Evolutionary conservation across 2,329 filamentous ascomycete species (phyloP), one percentile per base, ranked within the genome.

Genomic region (Fusarium neocosmosporiellum): DNA sequence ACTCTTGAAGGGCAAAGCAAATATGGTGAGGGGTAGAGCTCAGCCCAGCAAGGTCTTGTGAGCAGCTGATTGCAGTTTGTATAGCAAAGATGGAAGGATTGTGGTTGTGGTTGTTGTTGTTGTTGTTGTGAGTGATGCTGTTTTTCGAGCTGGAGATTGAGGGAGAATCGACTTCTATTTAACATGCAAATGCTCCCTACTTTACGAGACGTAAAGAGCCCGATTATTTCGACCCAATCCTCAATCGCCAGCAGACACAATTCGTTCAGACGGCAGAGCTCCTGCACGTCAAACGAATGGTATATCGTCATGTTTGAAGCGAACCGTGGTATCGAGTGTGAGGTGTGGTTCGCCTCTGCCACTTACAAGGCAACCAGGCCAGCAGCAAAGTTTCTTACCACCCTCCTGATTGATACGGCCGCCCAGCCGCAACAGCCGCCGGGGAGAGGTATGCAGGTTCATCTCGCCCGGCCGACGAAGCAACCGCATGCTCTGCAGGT

Each of bases 141-240:
- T 31, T 11, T 48, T 55, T 33, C 27, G 37, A 34, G 33, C 11
- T 18, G 3, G 13, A 43, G 39, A 57, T 24, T 58, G 43, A 39
- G 58, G 59, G 71, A 57, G 65, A 63, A 24, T 59, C 10, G 43
- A 27, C 41, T 20, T 43, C 67, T 74, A 74, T 73, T 73, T 73
- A 61, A 73, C 59, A 59, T 34, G 60, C n/a, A 13, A 43, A 33
- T 55, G 59, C 29, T 16, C 43, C 36, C 57, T 34, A 10, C 62
- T 48, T 18, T 37, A 53, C 22, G 50, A 58, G 50, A 62, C 31
- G 22, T n/a, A 55, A 59, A 69, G 37, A 39, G 55, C 58, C 22
- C 39, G 27, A 29, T 11, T 50, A 50, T 48, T 39, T 33, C 53
- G 27, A 57, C 29, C 27, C 20, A 63, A 48, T 22, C 54, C 27